Conservation (phyloP, 108 stramenopile species). For the Nitzschia sp. region DNA sequence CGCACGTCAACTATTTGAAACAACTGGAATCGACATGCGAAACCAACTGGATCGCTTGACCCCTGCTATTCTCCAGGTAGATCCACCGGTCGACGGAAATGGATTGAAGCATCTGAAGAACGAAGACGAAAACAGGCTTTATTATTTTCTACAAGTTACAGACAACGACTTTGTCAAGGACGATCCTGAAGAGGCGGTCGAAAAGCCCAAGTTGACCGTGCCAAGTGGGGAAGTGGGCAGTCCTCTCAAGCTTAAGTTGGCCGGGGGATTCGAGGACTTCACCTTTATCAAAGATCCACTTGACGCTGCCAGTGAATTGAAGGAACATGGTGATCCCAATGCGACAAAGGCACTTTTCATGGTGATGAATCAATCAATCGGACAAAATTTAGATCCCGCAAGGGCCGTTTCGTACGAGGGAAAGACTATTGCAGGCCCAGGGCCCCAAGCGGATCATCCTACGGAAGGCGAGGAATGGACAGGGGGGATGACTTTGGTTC, state of each 20-base stretch:
- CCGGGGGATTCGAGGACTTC: constrained; percentile 13
- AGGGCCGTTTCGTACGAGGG: background rate
- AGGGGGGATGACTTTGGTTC: background rate
- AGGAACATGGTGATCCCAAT: constrained; percentile 13
- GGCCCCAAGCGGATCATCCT: background rate
- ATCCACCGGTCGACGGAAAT: constrained; percentile 13
- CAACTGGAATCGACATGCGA: constrained; percentile 35
- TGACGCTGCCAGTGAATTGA: constrained; percentile 15
- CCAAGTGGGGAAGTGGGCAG: constrained; percentile 8
- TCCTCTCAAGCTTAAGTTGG: constrained; percentile 11
- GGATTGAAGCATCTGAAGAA: constrained; percentile 18
- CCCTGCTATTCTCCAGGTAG: constrained; percentile 26
- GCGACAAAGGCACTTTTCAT: constrained; percentile 11
- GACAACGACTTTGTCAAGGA: constrained; percentile 23
- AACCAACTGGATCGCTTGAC: constrained; percentile 17
- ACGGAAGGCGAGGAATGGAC: background rate
- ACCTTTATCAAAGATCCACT: constrained; percentile 26
- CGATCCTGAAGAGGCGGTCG: background rate
- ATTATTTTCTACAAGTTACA: constrained; percentile 33
- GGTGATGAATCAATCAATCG: constrained; percentile 28
- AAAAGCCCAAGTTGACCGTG: background rate
- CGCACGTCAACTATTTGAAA: constrained; percentile 23
- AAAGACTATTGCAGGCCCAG: background rate
- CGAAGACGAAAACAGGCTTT: constrained; percentile 20
- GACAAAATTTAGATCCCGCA: background rate